Evolutionary conservation across 2,329 filamentous ascomycete genomes (phyloP).

Genomic region (Sporothrix pallida): DNA sequence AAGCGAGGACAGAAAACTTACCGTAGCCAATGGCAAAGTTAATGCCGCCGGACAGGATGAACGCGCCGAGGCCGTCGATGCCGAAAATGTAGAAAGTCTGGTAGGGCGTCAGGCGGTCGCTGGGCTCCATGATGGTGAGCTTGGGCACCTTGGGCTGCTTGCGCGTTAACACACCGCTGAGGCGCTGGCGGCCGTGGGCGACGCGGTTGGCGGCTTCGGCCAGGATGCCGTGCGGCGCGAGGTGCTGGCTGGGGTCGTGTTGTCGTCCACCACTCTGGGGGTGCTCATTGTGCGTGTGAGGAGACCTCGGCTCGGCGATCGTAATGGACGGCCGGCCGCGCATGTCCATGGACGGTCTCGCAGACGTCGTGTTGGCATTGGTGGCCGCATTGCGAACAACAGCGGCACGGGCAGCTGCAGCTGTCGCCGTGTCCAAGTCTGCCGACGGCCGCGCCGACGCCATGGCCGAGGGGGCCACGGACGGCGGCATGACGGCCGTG

Average conservation of each 20-base stretch:
- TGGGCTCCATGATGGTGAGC: constrained; percentile 45
- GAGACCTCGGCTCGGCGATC: neutral
- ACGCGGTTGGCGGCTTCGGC: constrained; percentile 36
- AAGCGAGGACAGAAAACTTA: constrained; percentile 41
- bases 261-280: neutral
- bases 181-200: constrained; percentile 13
- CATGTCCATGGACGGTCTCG: constrained; percentile 16
- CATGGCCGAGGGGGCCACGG: constrained; percentile 36
- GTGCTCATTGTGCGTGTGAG: neutral
- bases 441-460: constrained; percentile 35
- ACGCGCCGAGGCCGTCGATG: constrained; percentile 54
- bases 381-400: neutral
- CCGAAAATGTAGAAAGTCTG: constrained; percentile 58
- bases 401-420: constrained; percentile 6
- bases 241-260: constrained; percentile 9
- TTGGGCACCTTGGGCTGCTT: constrained; percentile 33
- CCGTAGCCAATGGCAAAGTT: constrained; percentile 61
- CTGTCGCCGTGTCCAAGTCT: constrained; percentile 35
- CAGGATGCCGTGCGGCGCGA: constrained; percentile 33
- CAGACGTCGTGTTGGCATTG: neutral
- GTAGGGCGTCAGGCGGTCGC: constrained; percentile 48
- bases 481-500: constrained; percentile 38
- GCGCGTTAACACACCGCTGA: neutral
- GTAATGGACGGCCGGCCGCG: constrained; percentile 11
- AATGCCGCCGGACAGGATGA: constrained; percentile 55